Base-by-base conservation (phyloP, 2,329 filamentous ascomycete species). In the Colletotrichum higginsianum region DNA sequence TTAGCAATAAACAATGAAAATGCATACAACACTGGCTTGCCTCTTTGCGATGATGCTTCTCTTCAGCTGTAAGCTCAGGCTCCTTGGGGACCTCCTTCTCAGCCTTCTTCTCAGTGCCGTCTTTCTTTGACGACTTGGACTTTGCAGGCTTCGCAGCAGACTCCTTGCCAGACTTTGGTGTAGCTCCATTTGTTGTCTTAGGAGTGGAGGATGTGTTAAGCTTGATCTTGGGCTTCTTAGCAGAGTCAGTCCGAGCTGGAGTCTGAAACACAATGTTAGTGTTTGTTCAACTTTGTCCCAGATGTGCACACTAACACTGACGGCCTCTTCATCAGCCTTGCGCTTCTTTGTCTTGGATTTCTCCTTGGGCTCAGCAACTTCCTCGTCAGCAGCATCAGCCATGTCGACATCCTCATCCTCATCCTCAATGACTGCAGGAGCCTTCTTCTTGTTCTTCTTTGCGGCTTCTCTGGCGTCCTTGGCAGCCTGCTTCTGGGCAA, bases 271-370 rank as follows among this genome's bases (percentile, higher is more conserved):
- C 0, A 4, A 26, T 26, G 49, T 67, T 15, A 73, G 69, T 44
- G 15, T 11, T 26, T 26, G 26, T 23, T 12, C 8, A 35, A 53
- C 13, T 8, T 38, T 30, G 38, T 42, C 11, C 1, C 46, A 7
- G n/a, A 16, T 15, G 21, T 15, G 52, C n/a, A 44, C 16, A 74
- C 80, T 79, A 75, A 85, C 83, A 71, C 83, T 92, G 8, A 56
- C 92, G 30, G 86, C 87, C n/a, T 90, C 90, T 67, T 97, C 94
- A 16, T 90, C 93, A 76, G 95, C 95, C 90, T 98, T 97, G 77
- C 95, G 92, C 88, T 98, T 98, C 89, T 85, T 85, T 8, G 82
- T 78, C 75, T 83, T 83, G 78, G 94, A 92, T 89, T 97, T 97
- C 77, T 93, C 90, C 87, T 95, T 96, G 86, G 81, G 77, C 35